Base-by-base conservation (phyloP, 306 rosid genomes). In the Gillenia trifoliata region DNA sequence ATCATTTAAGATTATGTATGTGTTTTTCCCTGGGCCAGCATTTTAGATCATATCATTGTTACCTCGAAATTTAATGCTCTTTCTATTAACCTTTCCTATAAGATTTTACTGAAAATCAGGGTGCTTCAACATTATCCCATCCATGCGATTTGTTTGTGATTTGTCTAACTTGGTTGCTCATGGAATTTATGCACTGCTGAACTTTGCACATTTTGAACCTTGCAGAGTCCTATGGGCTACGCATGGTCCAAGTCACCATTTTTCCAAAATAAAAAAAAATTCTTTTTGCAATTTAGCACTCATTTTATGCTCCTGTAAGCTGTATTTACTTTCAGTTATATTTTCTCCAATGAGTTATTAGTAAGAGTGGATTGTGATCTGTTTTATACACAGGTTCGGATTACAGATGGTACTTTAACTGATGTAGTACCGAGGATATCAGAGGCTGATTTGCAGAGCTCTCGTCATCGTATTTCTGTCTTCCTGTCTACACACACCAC, bases 371-470 rank as follows among this genome's bases (percentile, higher is more conserved):
- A 73, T 50, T 20, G 54, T 59, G 68, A 49, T 66, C 50, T 75
- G 71, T 75, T 76, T 66, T 75, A 50, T 77, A 76, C 77, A 78
- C 83, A 92, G 98, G 97, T 84, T 40, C 92, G 88, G 69, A 75
- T 89, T 81, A 80, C 87, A 36, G 99, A 92, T 77, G 85, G 86
- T 64, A 52, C 87, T 61, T 78, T 81, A 78, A 78, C 87, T 47
- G 90, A 88, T 75, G 88, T 82, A 60, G 72, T 87, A 74, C 93
- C 87, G 1, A 92, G 91, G 67, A 81, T 90, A 77, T 87, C 92
- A n/a, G 99, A 92, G 77, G 85, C 78, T 80, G 96, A 89, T 78
- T 66, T 89, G 78, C 96, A 86, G 87, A 85, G 89, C 75, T 92
- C 99, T 20, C 88, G 91, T 61, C 97, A 87, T 72, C 91, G 91